phyloP scores from a whole-genome alignment of 2,329 filamentous ascomycete genomes.

The Colletotrichum sp. region DNA sequence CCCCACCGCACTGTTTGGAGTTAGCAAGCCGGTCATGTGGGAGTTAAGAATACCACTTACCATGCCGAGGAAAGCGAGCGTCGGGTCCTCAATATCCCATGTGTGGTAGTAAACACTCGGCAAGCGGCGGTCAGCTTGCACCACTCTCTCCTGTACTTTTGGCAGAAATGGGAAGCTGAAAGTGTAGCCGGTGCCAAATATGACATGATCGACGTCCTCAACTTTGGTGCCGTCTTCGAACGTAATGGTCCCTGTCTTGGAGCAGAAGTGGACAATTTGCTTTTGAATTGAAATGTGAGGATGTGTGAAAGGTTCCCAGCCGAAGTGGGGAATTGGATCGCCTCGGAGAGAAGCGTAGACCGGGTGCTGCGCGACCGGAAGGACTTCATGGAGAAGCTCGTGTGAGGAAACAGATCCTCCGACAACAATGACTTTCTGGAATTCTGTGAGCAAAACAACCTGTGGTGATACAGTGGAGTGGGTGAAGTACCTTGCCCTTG shows the following conservation, averaged over 20 bases:
- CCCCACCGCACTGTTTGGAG: constrained; percentile 32
- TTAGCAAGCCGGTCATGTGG: neutral
- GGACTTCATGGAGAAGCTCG: constrained; percentile 60
- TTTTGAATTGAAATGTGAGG: constrained; percentile 49
- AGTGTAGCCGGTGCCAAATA: constrained; percentile 65
- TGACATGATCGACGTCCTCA: constrained; percentile 57
- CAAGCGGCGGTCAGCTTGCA: constrained; percentile 32
- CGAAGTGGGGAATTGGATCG: constrained; percentile 55
- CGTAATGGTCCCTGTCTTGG: constrained; percentile 41
- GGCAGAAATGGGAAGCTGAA: constrained; percentile 62
- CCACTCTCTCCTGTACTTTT: constrained; percentile 49
- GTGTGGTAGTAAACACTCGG: constrained; percentile 41
- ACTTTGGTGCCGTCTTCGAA: constrained; percentile 58
- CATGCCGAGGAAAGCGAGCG: constrained; percentile 38
- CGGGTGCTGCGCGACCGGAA: constrained; percentile 48
- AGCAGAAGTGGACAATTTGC: constrained; percentile 46
- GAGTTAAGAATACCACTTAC: constrained; percentile 25
- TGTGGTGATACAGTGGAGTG: neutral
- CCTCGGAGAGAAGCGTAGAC: constrained; percentile 54
- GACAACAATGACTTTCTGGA: constrained; percentile 57
- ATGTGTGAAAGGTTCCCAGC: constrained; percentile 61
- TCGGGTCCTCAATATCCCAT: constrained; percentile 39
- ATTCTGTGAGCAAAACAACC: neutral
- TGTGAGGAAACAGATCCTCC: constrained; percentile 63
- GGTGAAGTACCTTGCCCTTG: constrained; percentile 21